Conservation (phyloP, 805 yeast species). For the Saccharomyces cerevisiae region DNA sequence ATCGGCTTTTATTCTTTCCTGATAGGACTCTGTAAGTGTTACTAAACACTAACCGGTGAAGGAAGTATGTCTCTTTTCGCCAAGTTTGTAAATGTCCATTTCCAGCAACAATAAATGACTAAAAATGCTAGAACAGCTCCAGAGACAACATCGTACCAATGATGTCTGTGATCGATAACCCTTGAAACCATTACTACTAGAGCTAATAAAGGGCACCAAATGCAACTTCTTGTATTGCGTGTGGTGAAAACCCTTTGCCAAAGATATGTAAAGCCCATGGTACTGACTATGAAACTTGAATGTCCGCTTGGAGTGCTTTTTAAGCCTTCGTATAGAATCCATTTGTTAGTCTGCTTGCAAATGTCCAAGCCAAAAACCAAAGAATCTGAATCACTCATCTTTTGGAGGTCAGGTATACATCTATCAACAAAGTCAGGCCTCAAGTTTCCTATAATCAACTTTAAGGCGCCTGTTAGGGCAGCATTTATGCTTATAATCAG, state of each 20-base stretch:
- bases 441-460: constrained; percentile 20
- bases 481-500: constrained; percentile 19
- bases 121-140: constrained; percentile 18
- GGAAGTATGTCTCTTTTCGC: not conserved
- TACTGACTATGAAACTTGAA: constrained; percentile 19
- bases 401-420: constrained; percentile 16
- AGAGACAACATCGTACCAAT: constrained; percentile 25
- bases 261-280: constrained; percentile 18
- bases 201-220: constrained; percentile 23
- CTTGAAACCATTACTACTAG: constrained; percentile 23
- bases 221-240: constrained; percentile 13
- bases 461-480: constrained; percentile 21
- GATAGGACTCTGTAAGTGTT: not conserved
- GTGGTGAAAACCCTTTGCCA: constrained; percentile 19
- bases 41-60: not conserved
- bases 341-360: constrained; percentile 15
- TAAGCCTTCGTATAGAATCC: constrained; percentile 22
- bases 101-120: constrained; percentile 11
- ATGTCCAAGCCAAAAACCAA: constrained; percentile 9
- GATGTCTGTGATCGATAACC: constrained; percentile 26
- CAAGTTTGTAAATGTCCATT: constrained; percentile 4
- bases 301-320: constrained; percentile 30
- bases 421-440: constrained; percentile 28
- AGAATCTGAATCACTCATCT: not conserved
- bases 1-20: not conserved